Conservation (phyloP, 257 asterid species). For the Marsdenia floribunda region DNA sequence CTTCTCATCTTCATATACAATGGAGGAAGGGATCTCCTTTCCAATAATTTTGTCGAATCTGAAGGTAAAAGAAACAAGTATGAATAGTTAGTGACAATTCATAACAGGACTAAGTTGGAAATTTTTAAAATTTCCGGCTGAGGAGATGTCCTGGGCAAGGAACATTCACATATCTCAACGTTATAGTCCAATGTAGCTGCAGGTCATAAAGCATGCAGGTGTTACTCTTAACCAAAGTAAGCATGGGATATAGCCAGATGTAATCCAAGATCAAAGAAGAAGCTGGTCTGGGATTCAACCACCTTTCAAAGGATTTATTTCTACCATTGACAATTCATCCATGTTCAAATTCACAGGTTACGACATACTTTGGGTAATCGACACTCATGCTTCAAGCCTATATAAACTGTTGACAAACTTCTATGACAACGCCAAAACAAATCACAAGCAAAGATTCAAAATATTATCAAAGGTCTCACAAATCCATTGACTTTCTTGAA, state of each 20-base stretch:
- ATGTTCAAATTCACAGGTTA: not conserved
- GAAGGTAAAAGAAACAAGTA: conserved; percentile 12
- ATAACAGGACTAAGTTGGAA: not conserved
- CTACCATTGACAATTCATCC: not conserved
- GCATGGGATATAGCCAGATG: not conserved
- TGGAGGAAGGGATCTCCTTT: conserved; percentile 80
- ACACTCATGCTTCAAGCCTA: not conserved
- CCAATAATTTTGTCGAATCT: conserved; percentile 92
- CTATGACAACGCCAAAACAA: not conserved
- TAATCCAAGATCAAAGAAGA: not conserved
- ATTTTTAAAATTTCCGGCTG: not conserved
- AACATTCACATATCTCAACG: not conserved
- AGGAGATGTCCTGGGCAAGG: not conserved
- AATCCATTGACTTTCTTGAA: not conserved
- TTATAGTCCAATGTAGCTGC: not conserved
- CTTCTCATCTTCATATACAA: conserved; percentile 79
- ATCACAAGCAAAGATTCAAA: not conserved
- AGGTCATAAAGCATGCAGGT: not conserved
- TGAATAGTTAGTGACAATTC: conserved; percentile 4
- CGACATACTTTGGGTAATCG: not conserved
- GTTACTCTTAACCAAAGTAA: not conserved
- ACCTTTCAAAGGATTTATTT: not conserved
- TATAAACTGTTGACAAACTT: not conserved
- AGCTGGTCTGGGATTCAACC: not conserved
- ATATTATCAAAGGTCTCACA: not conserved